These are phyloP conservation scores for Paracoccidioides brasiliensis DNA, from an alignment of 2,329 filamentous ascomycete species.

Conservation along the genomic window DNA sequence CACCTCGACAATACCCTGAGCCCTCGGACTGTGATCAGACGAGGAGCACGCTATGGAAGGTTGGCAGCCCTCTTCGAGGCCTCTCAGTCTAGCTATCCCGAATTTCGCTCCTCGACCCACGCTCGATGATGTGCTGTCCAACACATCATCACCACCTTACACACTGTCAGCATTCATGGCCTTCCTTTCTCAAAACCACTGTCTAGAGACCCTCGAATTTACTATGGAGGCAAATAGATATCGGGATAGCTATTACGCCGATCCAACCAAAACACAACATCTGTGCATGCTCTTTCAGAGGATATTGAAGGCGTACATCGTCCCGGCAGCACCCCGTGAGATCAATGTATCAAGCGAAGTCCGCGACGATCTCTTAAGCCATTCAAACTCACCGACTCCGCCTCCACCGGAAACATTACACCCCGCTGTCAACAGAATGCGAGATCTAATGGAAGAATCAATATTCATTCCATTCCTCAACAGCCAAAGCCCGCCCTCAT, in stretches of 20 bases:
- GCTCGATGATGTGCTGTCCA: constrained; percentile 74
- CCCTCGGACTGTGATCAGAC: constrained; percentile 33
- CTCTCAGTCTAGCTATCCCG: constrained; percentile 31
- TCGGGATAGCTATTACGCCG: constrained; percentile 49
- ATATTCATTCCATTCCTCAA: constrained; percentile 88
- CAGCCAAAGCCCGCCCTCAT: constrained; percentile 37
- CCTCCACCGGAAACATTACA: constrained; percentile 70
- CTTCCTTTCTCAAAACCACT: constrained; percentile 93
- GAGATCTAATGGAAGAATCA: constrained; percentile 95
- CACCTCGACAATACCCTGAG: constrained; percentile 33
- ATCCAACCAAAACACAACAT: constrained; percentile 50
- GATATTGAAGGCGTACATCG: constrained; percentile 79
- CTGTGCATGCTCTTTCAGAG: constrained; percentile 75
- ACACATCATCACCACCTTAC: constrained; percentile 75
- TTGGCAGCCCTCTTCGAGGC: constrained; percentile 26
- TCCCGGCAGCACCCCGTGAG: constrained; percentile 70
- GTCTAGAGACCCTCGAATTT: constrained; percentile 90
- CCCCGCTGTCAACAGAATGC: constrained; percentile 73
- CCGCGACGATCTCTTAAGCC: constrained; percentile 62
- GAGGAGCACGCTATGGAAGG: constrained; percentile 26
- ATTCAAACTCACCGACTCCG: constrained; percentile 43
- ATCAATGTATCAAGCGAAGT: constrained; percentile 83
- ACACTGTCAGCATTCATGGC: constrained; percentile 90
- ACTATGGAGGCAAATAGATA: constrained; percentile 89
- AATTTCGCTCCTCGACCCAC: constrained; percentile 48